Evolutionary conservation across 2,329 filamentous ascomycete species (phyloP).

Genomic region (Aspergillus latus): DNA sequence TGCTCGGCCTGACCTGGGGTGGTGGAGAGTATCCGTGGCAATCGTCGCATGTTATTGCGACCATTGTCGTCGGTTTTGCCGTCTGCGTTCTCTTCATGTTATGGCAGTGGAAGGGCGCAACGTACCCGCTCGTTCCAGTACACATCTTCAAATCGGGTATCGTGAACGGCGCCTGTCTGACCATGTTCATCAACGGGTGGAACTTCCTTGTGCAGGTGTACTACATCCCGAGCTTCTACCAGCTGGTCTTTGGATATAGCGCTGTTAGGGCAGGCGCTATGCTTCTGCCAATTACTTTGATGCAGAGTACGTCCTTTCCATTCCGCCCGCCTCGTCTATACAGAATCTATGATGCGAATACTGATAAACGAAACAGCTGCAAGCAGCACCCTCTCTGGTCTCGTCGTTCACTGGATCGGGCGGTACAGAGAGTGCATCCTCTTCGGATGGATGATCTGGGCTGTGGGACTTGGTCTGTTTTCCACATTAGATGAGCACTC

Average conservation of each 20-base stretch:
- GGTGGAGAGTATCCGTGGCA: slow-evolving; percentile 60
- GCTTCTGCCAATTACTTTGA: slow-evolving; percentile 51
- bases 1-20: slow-evolving; percentile 59
- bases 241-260: slow-evolving; percentile 52
- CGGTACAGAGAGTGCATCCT: slow-evolving; percentile 57
- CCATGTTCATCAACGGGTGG: slow-evolving; percentile 61
- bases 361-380: slow-evolving; percentile 32
- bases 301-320: slow-evolving; percentile 38
- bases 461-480: slow-evolving; percentile 54
- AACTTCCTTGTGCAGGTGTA: slow-evolving; percentile 62
- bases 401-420: slow-evolving; percentile 55
- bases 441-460: slow-evolving; percentile 55
- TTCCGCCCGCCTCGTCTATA: too few relatives aligned
- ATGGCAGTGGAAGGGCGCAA: slow-evolving; percentile 37
- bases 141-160: slow-evolving; percentile 57
- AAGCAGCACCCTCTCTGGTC: slow-evolving; percentile 53
- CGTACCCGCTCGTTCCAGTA: slow-evolving; percentile 35
- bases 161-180: slow-evolving; percentile 56
- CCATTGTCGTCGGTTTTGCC: slow-evolving; percentile 52
- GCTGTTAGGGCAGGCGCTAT: slow-evolving; percentile 52
- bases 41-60: slow-evolving; percentile 55
- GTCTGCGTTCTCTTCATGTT: slow-evolving; percentile 30
- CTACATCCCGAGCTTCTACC: slow-evolving; percentile 62
- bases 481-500: slow-evolving; percentile 52
- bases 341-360: not conserved